A percentile compares a stretch with the other conserved stretches of the same genome.
Evolutionary conservation across 2,329 filamentous ascomycete genomes (phyloP).

Genomic region (Biscogniauxia sp.): DNA sequence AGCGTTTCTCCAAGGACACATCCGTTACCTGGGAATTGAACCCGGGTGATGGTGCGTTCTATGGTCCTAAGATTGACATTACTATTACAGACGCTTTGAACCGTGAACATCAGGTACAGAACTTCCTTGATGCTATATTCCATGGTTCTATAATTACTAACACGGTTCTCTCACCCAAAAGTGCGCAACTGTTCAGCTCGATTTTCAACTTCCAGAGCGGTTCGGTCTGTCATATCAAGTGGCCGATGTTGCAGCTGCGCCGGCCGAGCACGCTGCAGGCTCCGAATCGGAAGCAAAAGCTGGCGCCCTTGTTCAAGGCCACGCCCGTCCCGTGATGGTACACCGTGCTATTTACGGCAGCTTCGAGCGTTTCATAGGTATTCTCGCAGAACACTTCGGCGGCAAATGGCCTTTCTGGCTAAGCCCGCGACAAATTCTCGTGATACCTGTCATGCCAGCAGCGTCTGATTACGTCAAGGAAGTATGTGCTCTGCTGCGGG

Average conservation of each 20-base stretch:
- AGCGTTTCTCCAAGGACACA: slow-evolving; percentile 61
- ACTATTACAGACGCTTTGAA: slow-evolving; percentile 85
- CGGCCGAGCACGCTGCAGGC: slow-evolving; percentile 28
- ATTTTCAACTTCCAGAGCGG: slow-evolving; percentile 81
- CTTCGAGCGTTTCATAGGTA: slow-evolving; percentile 63
- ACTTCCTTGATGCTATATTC: slow-evolving; percentile 2
- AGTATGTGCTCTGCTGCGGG: slow-evolving; percentile 66
- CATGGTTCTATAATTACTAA: slow-evolving; percentile 39
- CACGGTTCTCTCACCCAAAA: slow-evolving; percentile 41
- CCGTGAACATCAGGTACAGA: slow-evolving; percentile 50
- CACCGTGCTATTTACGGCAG: slow-evolving; percentile 79
- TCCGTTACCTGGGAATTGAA: slow-evolving; percentile 83
- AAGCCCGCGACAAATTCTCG: slow-evolving; percentile 75
- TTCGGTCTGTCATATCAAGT: slow-evolving; percentile 88
- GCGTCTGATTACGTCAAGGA: slow-evolving; percentile 71
- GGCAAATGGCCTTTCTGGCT: slow-evolving; percentile 92
- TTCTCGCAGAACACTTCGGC: slow-evolving; percentile 79
- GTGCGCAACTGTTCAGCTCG: slow-evolving; percentile 91
- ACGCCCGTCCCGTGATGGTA: slow-evolving; percentile 78
- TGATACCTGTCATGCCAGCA: slow-evolving; percentile 73
- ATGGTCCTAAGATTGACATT: slow-evolving; percentile 98
- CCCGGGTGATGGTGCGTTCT: slow-evolving; percentile 94
- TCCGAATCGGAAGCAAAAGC: slow-evolving; percentile 5
- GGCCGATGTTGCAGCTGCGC: slow-evolving; percentile 55
- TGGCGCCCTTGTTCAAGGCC: slow-evolving; percentile 32